These are phyloP conservation scores for Cystobasidium onofrii DNA, from an alignment of 768 basidiomycete species.

Conservation along the genomic window DNA sequence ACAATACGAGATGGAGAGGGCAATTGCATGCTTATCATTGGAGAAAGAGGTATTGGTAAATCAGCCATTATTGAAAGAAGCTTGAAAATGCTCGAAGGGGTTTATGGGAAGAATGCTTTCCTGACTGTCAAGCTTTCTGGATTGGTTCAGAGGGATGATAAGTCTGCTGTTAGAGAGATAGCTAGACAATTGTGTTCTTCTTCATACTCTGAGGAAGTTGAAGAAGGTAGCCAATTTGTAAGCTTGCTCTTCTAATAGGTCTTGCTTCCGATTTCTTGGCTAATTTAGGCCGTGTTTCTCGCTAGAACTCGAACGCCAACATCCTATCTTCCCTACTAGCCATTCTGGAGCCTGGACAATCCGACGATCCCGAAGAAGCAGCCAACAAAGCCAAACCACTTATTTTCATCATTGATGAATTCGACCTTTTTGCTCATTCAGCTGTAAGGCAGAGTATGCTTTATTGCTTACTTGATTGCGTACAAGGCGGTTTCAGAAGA, in stretches of 20 bases:
- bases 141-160: constrained; percentile 73
- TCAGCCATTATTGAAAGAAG: constrained; percentile 39
- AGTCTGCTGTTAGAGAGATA: constrained; percentile 84
- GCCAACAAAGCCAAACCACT: constrained; percentile 46
- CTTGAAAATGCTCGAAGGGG: constrained; percentile 30
- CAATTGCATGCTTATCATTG: constrained; percentile 40
- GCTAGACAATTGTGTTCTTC: constrained; percentile 72
- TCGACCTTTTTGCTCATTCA: constrained; percentile 78
- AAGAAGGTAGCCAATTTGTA: constrained; percentile 48
- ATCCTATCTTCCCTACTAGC: constrained; percentile 40
- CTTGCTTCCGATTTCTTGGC: constrained; percentile 43
- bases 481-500: constrained; percentile 67
- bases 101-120: constrained; percentile 32
- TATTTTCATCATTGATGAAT: constrained; percentile 76
- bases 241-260: constrained; percentile 35
- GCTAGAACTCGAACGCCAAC: constrained; percentile 50
- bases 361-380: constrained; percentile 40
- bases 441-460: constrained; percentile 86
- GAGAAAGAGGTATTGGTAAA: constrained; percentile 41
- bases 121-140: constrained; percentile 74
- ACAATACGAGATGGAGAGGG: constrained; percentile 40
- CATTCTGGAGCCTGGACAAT: constrained; percentile 38
- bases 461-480: constrained; percentile 91
- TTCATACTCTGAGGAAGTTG: constrained; percentile 52
- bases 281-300: constrained; percentile 45